Conservation (phyloP, 2,329 filamentous ascomycete genomes). For the Penicillium hesseltinei region DNA sequence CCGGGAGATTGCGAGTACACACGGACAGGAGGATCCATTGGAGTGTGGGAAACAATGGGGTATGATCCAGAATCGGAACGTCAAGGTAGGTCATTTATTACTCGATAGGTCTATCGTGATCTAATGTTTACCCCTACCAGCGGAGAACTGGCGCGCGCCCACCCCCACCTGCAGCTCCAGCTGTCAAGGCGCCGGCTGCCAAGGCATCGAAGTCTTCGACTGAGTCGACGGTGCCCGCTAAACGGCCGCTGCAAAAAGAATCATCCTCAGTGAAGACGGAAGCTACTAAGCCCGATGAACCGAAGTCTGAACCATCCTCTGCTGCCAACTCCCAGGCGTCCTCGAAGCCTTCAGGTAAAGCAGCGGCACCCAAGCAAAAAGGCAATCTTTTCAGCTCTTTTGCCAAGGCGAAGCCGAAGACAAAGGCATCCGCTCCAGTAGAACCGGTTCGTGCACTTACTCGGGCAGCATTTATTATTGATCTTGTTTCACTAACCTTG, state of each 20-base stretch:
- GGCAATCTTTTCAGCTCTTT: slow-evolving; percentile 77
- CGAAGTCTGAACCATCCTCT: slow-evolving; percentile 19
- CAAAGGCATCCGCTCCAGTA: slow-evolving; percentile 43
- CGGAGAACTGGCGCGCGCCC: slow-evolving; percentile 49
- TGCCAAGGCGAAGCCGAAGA: slow-evolving; percentile 65
- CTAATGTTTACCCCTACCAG: slow-evolving; percentile 29
- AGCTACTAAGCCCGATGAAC: slow-evolving; percentile 20
- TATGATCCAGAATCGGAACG: slow-evolving; percentile 69
- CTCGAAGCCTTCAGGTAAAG: slow-evolving; percentile 39
- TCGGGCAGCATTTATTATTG: not conserved
- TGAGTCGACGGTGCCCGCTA: slow-evolving; percentile 39
- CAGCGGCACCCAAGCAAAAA: slow-evolving; percentile 54
- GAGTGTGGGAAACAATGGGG: slow-evolving; percentile 64
- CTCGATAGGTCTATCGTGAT: not conserved
- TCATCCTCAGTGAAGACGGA: slow-evolving; percentile 24
- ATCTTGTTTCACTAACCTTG: not conserved
- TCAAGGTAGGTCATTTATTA: slow-evolving; percentile 47
- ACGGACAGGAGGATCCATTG: slow-evolving; percentile 58
- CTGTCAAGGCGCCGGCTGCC: slow-evolving; percentile 30
- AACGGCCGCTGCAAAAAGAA: slow-evolving; percentile 38
- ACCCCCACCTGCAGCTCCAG: slow-evolving; percentile 29
- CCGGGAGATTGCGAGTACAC: slow-evolving; percentile 59
- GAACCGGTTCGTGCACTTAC: slow-evolving; percentile 27
- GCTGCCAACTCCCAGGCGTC: slow-evolving; percentile 30
- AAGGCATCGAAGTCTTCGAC: slow-evolving; percentile 15